These are phyloP conservation scores for Aspergillus melleus DNA, from an alignment of 2,329 filamentous ascomycete species.

Conservation along the genomic window DNA sequence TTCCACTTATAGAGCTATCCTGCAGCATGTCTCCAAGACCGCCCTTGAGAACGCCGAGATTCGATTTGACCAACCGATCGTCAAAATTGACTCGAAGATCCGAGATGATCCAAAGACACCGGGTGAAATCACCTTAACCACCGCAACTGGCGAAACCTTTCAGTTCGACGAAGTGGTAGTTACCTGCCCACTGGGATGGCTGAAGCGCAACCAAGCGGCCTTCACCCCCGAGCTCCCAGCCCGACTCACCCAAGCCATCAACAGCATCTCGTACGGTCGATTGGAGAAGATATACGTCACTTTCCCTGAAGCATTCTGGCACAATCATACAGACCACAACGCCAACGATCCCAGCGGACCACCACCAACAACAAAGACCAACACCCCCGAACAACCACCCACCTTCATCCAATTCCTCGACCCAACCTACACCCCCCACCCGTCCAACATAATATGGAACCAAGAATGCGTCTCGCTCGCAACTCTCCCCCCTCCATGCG, in stretches of 20 bases:
- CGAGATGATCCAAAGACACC: slow-evolving; percentile 20
- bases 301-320: slow-evolving; percentile 78
- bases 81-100: slow-evolving; percentile 35
- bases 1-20: slow-evolving; percentile 60
- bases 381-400: slow-evolving; percentile 36
- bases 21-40: slow-evolving; percentile 52
- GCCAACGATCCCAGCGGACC: slow-evolving; percentile 3
- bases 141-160: slow-evolving; percentile 34
- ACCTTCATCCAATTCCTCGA: slow-evolving; percentile 76
- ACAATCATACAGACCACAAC: slow-evolving; percentile 30
- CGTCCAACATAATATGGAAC: slow-evolving; percentile 67
- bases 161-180: slow-evolving; percentile 54
- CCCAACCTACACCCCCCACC: slow-evolving; percentile 64
- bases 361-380: slow-evolving; percentile 22
- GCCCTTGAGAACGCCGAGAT: slow-evolving; percentile 52
- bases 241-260: slow-evolving; percentile 46
- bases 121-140: slow-evolving; percentile 48
- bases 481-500: slow-evolving; percentile 56
- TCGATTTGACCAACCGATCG: slow-evolving; percentile 47
- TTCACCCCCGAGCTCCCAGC: slow-evolving; percentile 49
- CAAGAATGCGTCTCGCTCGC: slow-evolving; percentile 78
- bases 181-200: slow-evolving; percentile 55
- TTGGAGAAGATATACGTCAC: slow-evolving; percentile 59
- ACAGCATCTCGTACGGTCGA: slow-evolving; percentile 48
- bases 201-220: slow-evolving; percentile 48